Base-by-base conservation (phyloP, 139 green algal species). In the Chlorella sp. region DNA sequence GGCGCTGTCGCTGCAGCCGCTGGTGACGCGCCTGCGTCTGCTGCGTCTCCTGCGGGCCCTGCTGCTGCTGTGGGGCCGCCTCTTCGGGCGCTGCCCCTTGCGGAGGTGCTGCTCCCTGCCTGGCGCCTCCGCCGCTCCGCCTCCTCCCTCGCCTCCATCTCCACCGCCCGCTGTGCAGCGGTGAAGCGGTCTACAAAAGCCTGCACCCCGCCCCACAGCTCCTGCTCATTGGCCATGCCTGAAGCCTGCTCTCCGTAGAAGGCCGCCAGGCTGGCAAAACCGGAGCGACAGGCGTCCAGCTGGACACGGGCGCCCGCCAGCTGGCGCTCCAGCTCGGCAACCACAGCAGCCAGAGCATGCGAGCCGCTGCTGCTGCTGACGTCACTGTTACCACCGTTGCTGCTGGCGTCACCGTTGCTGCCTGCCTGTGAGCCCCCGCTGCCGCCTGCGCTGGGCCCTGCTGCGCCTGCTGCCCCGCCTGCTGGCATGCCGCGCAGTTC, bases 181-280 rank as follows among this genome's bases (percentile, higher is more conserved):
- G 39, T 89, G 77, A 93, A 89, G 15, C 48, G 40, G 7, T 83
- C 22, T 12, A 92, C 88, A 81, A 94, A 94, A 2, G 24, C 30
- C 36, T 39, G 66, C n/a, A 94, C 22, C 9, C 90, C 82, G 18
- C 28, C 26, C 92, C 92, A 94, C 85, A 93, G 91, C 61, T 92
- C 92, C 42, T 89, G 86, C 83, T 94, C 92, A 53, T n/a, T 85
- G 26, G 81, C 57, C 40, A 91, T 34, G 1, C 88, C 92, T 0
- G 87, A 75, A 0, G 86, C 53, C 30, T 89, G 92, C 90, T 94
- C 92, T 0, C 92, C 92, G 61, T 88, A 94, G 80, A 77, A 91
- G 68, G 85, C 85, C 3, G 92, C 88, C 81, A 91, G n/a, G 15
- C 32, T 34, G 2, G 81, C 89, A 81, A 94, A 92, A 12, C 48